Evolutionary conservation across 495 filamentous ascomycete species (phyloP), one percentile per base, ranked within the genome.

Genomic region (Annulohypoxylon nitens): DNA sequence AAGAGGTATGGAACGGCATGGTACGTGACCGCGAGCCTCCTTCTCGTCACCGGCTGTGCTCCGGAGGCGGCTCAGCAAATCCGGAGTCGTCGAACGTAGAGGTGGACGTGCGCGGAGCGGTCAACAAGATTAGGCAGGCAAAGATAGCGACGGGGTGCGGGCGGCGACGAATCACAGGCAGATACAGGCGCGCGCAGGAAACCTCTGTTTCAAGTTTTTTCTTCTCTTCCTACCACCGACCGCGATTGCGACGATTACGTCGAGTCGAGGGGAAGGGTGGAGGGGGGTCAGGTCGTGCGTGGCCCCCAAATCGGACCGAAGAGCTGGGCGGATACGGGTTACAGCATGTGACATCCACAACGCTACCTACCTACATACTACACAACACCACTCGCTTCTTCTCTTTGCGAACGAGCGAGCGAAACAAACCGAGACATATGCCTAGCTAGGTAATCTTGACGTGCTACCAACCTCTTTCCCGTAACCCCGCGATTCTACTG

Each of bases 341-440:
- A 60, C 64, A 45, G 23, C 65, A 68, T 68, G 65, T 68, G 65
- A 68, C 57, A 61, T 58, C 63, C 51, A 47, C 51, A 10, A 26
- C 53, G 25, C 10, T 33, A 30, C 30, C 30, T 30, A 30, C 30
- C 30, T 30, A 30, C 30, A 30, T 30, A 30, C 30, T 4, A 30
- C 30, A 30, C 30, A 30, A 30, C 30, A 30, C 30, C 30, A 30
- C 30, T 30, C 30, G 30, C 30, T 30, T 30, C 30, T 30, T 30
- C 30, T 26, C 10, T 33, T 47, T 23, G 20, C 20, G 20, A 23
- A 23, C 23, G 16, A 23, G 1, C 50, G 50, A 54, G 4, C 50
- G 50, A 26, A 54, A 33, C 20, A 12, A 54, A 43, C 26, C 57
- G 39, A 58, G 34, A 58, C 34, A 23, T 33, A 54, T 11, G 25